Base-by-base conservation (phyloP, 129 eudicot genomes). In the Tagetes patula region DNA sequence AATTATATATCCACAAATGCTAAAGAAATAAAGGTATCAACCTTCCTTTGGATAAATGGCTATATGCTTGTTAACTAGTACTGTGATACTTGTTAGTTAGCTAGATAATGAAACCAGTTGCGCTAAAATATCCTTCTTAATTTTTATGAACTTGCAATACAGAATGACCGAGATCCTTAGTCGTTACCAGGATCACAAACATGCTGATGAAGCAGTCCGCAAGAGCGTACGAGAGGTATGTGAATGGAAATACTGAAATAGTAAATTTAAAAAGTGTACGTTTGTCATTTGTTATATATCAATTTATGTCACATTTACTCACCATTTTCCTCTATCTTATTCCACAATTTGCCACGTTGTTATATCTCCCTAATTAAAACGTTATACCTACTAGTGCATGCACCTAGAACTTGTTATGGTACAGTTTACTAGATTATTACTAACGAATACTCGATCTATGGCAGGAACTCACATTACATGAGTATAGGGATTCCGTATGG, bases 381-480 rank as follows among this genome's bases (percentile, higher is more conserved):
- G 27, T 20, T 20, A 20, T 20, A 20, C 27, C 27, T 20, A 20
- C 27, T 20, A 20, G 27, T 39, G 41, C 41, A 39, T 39, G 41
- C 41, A 39, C 41, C 41, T 4, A 39, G 41, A 39, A 4, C 3
- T 40, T 31, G 50, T 49, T 10, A 6, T 39, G 47, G 40, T 37
- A 47, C 48, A 64, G 40, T 37, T 52, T 31, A 74, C 78, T 46
- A 61, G 34, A 74, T 39, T 58, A 58, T 72, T 10, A 75, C 8
- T 12, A 40, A 64, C 33, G 36, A 38, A 39, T 33, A 11, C 32
- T 36, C 10, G 45, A n/a, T 41, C 3, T 43, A 11, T 49, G 32
- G 36, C 82, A 78, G 82, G 67, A 78, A 49, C 77, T 50, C 13
- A 77, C 61, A 45, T 11, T 14, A 72, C 73, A 20, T 20, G 27